phyloP scores from a whole-genome alignment of 257 asterid species.

The Solanum tarapatanum region DNA sequence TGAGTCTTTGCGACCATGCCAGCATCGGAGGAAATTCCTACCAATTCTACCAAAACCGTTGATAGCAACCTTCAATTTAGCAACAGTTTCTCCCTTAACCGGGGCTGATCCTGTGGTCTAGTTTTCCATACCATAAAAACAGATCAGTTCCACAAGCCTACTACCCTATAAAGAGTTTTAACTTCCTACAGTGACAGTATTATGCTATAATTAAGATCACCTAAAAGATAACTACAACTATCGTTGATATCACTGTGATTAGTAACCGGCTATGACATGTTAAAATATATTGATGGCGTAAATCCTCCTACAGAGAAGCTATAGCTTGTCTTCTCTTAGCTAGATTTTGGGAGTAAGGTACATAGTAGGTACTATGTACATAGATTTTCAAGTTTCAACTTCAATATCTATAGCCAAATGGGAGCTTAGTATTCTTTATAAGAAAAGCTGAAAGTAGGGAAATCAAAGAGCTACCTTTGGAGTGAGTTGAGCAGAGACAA shows the following conservation, averaged over 20 bases:
- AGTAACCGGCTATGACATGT: not conserved
- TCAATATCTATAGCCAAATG: not conserved
- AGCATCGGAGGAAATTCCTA: conserved; percentile 90
- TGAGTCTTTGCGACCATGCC: conserved; percentile 90
- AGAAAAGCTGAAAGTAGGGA: not conserved
- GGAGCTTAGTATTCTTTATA: not conserved
- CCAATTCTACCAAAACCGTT: conserved; percentile 93
- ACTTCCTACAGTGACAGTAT: not conserved
- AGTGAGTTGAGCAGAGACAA: conserved; percentile 59
- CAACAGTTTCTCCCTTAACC: conserved; percentile 60
- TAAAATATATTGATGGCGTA: not conserved
- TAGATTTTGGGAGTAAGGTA: not conserved
- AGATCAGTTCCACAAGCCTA: not conserved
- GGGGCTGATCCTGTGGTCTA: conserved; percentile 55
- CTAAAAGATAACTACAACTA: not conserved
- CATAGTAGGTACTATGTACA: not conserved
- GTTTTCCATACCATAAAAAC: not conserved
- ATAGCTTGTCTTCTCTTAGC: not conserved
- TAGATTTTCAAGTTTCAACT: not conserved
- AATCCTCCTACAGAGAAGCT: not conserved
- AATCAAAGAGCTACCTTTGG: conserved; percentile 28
- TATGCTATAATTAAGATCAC: not conserved
- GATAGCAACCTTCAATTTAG: conserved; percentile 84
- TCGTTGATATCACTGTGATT: not conserved
- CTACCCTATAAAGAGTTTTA: not conserved